A percentile compares a stretch with the other conserved stretches of the same genome.
These are phyloP conservation scores for Asterochloris erici DNA, from an alignment of 139 green algal species.

Conservation along the genomic window DNA sequence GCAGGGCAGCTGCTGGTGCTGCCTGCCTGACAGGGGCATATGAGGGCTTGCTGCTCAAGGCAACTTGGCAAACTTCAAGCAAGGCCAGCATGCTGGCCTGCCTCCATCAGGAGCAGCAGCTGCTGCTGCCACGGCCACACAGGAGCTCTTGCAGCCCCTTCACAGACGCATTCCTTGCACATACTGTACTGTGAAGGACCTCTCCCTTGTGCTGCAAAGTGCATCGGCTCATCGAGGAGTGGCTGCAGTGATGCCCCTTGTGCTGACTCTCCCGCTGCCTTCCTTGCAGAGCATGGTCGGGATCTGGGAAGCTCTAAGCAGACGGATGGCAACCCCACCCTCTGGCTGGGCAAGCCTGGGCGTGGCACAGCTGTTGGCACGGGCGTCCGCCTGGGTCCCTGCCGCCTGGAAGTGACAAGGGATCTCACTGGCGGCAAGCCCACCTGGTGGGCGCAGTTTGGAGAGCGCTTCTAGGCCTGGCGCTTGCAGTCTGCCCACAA, in stretches of 20 bases:
- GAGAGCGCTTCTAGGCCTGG: conserved; percentile 84
- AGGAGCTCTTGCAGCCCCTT: neutral
- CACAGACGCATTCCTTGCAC: neutral
- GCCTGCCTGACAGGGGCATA: neutral
- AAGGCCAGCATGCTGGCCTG: neutral
- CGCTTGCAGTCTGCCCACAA: no score
- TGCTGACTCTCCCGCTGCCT: neutral
- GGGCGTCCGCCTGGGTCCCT: conserved; percentile 79
- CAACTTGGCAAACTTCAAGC: neutral
- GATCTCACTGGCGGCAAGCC: conserved; percentile 84
- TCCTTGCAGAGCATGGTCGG: conserved; percentile 59
- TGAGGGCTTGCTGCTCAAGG: neutral
- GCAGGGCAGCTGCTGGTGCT: neutral
- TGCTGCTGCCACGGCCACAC: neutral
- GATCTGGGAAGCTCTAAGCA: conserved; percentile 79
- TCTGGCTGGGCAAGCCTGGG: conserved; percentile 88
- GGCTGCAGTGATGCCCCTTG: conserved; percentile 79
- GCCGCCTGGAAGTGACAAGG: conserved; percentile 75
- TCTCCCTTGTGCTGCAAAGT: neutral
- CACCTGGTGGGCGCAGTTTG: conserved; percentile 78
- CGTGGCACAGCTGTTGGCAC: conserved; percentile 69
- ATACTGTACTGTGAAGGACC: neutral
- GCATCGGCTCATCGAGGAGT: neutral
- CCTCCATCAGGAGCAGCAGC: neutral
- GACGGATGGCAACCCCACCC: conserved; percentile 83